These are phyloP conservation scores for Claviceps spartinae DNA, from an alignment of 2,329 filamentous ascomycete genomes.

Conservation along the genomic window DNA sequence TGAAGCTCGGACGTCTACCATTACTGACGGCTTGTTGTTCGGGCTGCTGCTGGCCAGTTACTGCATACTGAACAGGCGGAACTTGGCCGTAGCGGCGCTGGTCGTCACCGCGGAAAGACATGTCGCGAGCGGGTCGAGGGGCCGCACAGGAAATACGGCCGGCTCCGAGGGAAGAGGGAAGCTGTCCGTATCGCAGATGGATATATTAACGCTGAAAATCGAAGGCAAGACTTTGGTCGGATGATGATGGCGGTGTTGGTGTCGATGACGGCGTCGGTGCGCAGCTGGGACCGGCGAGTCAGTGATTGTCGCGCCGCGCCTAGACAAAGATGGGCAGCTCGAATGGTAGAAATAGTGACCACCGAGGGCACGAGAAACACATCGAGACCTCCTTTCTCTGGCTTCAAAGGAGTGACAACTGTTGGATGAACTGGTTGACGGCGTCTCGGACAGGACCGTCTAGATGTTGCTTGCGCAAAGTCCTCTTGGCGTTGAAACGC, in stretches of 20 bases:
- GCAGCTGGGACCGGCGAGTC: slow-evolving; percentile 8
- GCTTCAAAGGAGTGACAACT: not conserved
- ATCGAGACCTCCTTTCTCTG: not conserved
- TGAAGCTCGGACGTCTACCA: slow-evolving; percentile 54
- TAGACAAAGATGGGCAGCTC: not conserved
- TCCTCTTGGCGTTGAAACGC: not conserved
- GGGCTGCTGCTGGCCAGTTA: slow-evolving; percentile 23
- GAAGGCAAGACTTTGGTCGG: not conserved
- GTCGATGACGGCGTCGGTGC: not conserved
- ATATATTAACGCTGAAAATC: not conserved
- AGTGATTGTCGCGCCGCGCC: slow-evolving; percentile 8
- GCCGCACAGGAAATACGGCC: slow-evolving; percentile 2
- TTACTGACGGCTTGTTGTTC: slow-evolving; percentile 13
- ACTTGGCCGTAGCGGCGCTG: slow-evolving; percentile 53
- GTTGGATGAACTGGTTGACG: not conserved
- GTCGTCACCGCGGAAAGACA: slow-evolving; percentile 52
- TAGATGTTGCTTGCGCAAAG: not conserved
- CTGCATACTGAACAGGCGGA: slow-evolving; percentile 50
- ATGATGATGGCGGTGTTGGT: not conserved
- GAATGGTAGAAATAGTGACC: not conserved
- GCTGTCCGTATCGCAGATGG: not conserved
- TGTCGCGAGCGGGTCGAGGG: slow-evolving; percentile 16
- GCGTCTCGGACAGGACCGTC: not conserved
- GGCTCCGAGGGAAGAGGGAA: not conserved
- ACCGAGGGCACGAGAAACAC: not conserved